A percentile compares a stretch with the other conserved stretches of the same genome.
These are phyloP conservation scores for Apiospora arundinis DNA, from an alignment of 2,329 filamentous ascomycete genomes.

Conservation along the genomic window DNA sequence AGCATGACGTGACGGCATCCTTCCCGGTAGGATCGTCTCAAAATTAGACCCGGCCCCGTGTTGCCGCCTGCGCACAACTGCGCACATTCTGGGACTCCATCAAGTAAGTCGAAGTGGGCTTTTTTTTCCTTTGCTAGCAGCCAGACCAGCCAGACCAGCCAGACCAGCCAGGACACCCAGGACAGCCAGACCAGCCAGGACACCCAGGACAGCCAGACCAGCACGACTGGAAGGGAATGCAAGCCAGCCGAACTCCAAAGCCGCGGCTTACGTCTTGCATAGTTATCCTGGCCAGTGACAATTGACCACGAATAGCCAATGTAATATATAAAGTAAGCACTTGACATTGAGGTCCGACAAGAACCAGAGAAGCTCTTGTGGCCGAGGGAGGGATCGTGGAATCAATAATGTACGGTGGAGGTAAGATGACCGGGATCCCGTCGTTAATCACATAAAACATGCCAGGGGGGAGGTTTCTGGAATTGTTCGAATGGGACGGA, in stretches of 20 bases:
- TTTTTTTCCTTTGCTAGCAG: neutral
- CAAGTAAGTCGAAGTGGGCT: neutral
- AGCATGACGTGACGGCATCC: slow-evolving; percentile 13
- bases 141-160: neutral
- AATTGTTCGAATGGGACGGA: slow-evolving; percentile 14
- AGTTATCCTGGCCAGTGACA: neutral
- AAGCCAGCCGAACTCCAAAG: slow-evolving; percentile 1
- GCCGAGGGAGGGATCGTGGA: neutral
- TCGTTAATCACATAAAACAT: neutral
- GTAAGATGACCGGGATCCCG: neutral
- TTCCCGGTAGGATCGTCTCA: slow-evolving; percentile 14
- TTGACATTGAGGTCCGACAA: neutral
- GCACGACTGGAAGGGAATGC: neutral
- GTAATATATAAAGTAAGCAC: slow-evolving; percentile 5
- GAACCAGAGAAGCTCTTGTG: neutral
- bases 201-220: no score
- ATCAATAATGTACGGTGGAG: neutral
- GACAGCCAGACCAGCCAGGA: neutral
- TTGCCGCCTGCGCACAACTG: slow-evolving; percentile 3
- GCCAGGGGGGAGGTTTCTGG: slow-evolving; percentile 14
- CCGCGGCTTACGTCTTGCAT: neutral
- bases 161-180: neutral
- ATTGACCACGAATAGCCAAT: neutral
- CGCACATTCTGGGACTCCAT: slow-evolving; percentile 2
- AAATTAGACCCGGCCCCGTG: slow-evolving; percentile 4